A percentile compares a stretch with the other conserved stretches of the same genome.
Evolutionary conservation across 176 grass and related monocot species (phyloP).

Genomic region (Aegilops sharonensis): DNA sequence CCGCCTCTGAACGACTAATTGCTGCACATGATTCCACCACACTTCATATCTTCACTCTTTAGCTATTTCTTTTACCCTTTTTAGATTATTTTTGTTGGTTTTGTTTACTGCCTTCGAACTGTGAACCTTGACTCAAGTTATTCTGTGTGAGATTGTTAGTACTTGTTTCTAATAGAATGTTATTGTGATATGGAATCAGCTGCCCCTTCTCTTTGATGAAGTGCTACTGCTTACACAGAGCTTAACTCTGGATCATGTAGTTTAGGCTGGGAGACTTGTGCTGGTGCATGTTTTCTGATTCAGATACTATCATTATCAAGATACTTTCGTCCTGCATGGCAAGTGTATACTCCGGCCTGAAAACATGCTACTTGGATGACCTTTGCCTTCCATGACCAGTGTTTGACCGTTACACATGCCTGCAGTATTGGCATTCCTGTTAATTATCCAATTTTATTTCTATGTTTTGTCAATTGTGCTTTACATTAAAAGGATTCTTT

Average conservation of each 20-base stretch:
- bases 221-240: too few species aligned
- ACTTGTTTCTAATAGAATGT: background rate
- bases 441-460: background rate
- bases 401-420: background rate
- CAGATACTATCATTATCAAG: too few species aligned
- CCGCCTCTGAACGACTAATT: too few species aligned
- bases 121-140: background rate
- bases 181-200: background rate
- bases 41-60: background rate
- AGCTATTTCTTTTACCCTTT: background rate
- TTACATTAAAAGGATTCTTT: background rate
- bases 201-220: too few species aligned
- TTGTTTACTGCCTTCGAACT: background rate
- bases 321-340: too few species aligned
- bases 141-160: background rate
- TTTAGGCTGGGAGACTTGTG: too few species aligned
- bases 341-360: too few species aligned
- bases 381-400: too few species aligned
- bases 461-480: slow-evolving; percentile 13
- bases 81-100: background rate
- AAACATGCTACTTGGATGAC: too few species aligned
- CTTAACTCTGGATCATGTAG: too few species aligned
- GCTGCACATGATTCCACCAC: too few species aligned
- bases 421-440: background rate
- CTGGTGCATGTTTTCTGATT: too few species aligned